Percentiles rank a stretch among this genome's conserved stretches.
These are phyloP conservation scores for Suillus discolor DNA, from an alignment of 768 basidiomycete species.

Conservation along the genomic window DNA sequence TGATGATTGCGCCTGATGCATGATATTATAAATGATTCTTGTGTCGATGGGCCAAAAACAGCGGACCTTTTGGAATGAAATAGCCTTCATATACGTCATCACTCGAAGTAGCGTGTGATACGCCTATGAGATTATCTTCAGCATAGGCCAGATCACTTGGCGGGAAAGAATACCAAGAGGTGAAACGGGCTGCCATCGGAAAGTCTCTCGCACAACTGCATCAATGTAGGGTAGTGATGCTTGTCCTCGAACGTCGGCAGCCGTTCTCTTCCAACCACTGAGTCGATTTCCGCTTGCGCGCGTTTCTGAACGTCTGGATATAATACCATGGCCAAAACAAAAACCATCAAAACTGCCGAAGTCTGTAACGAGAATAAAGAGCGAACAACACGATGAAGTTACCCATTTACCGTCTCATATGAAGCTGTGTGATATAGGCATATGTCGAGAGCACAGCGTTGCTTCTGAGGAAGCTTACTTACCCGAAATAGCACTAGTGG, in stretches of 20 bases:
- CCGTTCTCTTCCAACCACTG: constrained; percentile 21
- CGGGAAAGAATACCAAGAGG: constrained; percentile 13
- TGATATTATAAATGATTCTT: neutral
- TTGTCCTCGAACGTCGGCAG: constrained; percentile 17
- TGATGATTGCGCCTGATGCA: constrained; percentile 11
- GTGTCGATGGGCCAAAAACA: no score
- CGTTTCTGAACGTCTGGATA: constrained; percentile 17
- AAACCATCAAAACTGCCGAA: constrained; percentile 9
- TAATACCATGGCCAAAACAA: constrained; percentile 22
- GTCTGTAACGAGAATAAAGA: constrained; percentile 12
- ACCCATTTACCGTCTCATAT: constrained; percentile 14
- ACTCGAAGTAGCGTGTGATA: constrained; percentile 14
- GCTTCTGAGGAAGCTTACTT: neutral
- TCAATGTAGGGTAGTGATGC: constrained; percentile 16
- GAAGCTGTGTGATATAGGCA: neutral
- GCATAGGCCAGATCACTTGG: neutral
- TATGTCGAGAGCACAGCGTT: neutral
- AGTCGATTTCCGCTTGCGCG: constrained; percentile 25
- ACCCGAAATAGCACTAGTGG: constrained; percentile 17
- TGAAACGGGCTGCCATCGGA: constrained; percentile 17
- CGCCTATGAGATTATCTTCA: neutral
- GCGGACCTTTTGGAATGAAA: constrained; percentile 22
- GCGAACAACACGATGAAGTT: neutral
- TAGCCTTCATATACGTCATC: constrained; percentile 18
- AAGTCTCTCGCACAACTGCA: constrained; percentile 19